Percentiles rank a stretch among this genome's conserved stretches.
These are phyloP conservation scores for Ogataea nitratoaversa DNA, from an alignment of 805 yeast species.

Conservation along the genomic window DNA sequence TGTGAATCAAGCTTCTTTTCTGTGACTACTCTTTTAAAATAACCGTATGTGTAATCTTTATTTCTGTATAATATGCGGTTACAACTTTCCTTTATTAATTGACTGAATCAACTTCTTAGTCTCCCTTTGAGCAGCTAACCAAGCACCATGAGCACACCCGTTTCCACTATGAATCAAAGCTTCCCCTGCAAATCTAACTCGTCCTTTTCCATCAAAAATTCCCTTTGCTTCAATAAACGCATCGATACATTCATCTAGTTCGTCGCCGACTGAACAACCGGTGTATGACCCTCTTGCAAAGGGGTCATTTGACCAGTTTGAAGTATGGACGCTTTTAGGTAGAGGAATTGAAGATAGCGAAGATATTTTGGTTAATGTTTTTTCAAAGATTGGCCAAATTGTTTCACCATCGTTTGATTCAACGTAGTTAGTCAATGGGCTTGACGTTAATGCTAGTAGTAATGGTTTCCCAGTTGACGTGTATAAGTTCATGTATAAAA, in stretches of 20 bases:
- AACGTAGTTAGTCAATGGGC: constrained; percentile 46
- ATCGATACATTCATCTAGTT: constrained; percentile 28
- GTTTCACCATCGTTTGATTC: constrained; percentile 35
- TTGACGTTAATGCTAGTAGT: constrained; percentile 42
- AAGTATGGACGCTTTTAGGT: constrained; percentile 25
- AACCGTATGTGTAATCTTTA: no score
- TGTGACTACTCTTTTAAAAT: no score
- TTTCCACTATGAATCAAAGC: constrained; percentile 48
- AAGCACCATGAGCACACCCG: constrained; percentile 61
- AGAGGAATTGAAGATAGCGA: constrained; percentile 12
- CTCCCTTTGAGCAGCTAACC: constrained; percentile 46
- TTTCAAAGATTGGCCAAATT: constrained; percentile 45
- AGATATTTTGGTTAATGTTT: constrained; percentile 34
- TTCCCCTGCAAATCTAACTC: constrained; percentile 55
- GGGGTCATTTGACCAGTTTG: constrained; percentile 52
- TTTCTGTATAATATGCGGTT: neutral
- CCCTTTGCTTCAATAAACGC: constrained; percentile 37
- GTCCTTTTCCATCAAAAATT: constrained; percentile 33
- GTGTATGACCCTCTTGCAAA: constrained; percentile 45
- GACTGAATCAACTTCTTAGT: constrained; percentile 28
- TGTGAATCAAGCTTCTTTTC: no score
- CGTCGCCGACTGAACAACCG: constrained; percentile 29
- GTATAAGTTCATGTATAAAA: constrained; percentile 28
- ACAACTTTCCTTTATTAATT: constrained; percentile 24
- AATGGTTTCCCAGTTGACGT: constrained; percentile 32